Evolutionary conservation across 148 eudicot species (phyloP).

Genomic region (Polygonum maritimum): DNA sequence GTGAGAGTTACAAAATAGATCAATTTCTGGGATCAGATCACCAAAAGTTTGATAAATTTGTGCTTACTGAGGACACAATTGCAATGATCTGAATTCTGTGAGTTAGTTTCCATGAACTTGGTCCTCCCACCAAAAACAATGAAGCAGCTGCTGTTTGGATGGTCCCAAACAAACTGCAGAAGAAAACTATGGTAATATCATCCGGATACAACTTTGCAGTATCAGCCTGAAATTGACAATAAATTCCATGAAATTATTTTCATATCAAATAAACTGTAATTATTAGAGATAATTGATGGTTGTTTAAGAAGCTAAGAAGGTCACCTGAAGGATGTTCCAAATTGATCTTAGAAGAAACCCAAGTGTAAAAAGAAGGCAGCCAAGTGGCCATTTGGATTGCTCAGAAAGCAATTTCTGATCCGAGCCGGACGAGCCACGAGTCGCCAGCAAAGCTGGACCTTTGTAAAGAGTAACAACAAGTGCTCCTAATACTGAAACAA

Average conservation of each 20-base stretch:
- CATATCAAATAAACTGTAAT: not conserved
- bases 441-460: not conserved
- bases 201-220: not conserved
- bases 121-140: not conserved
- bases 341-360: not conserved
- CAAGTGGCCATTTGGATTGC: not conserved
- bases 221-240: slow-evolving; percentile 2
- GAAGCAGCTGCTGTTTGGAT: not conserved
- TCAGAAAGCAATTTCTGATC: not conserved
- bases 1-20: too few relatives aligned
- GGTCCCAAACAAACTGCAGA: not conserved
- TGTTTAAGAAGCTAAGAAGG: not conserved
- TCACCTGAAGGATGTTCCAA: not conserved
- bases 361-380: not conserved
- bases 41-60: not conserved
- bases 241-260: not conserved
- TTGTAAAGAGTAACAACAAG: not conserved
- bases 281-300: not conserved
- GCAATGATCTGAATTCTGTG: not conserved
- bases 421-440: not conserved
- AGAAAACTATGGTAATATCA: not conserved
- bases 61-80: not conserved
- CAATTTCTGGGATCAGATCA: not conserved
- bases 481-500: not conserved
- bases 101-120: not conserved